Evolutionary conservation across 179 eudicot genomes (phyloP), one percentile per base, ranked within the genome.

Genomic region (Camellia oleifera): DNA sequence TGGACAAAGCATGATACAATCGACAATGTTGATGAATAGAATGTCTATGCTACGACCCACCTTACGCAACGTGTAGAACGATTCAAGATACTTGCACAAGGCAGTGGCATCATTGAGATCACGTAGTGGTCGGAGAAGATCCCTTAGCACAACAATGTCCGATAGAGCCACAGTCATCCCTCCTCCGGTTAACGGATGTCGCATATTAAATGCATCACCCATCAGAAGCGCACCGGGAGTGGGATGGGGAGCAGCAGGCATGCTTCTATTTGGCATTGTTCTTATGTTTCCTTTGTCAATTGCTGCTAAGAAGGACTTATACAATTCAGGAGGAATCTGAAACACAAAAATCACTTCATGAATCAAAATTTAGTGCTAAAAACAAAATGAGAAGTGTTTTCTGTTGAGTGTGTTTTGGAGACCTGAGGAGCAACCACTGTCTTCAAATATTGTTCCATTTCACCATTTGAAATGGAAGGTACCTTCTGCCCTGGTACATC

Each of bases 121-220:
- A 23, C 48, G 23, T 74, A 87, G 74, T 53, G 91, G 91, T 83
- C 88, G 89, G 20, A 92, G 82, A 79, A 92, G 92, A 85, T 90
- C 82, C 50, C 91, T 86, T 17, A 92, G 78, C 40, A 92, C 61
- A 44, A 89, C 93, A 64, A 92, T 84, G 62, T 92, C 95, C 0
- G 93, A 89, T 72, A 91, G 81, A 60, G 93, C 95, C 69, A 91
- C 95, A 0, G 92, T 91, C 95, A 91, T 91, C 69, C 95, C 95
- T 82, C 95, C 95, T 1, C 95, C 95, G 13, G 95, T 91, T 68
- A 91, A 81, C 10, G 95, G 93, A 84, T 91, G 95, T 7, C 95
- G 88, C 95, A 90, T 91, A 89, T 91, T 91, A 82, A 91, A 90
- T 15, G 93, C 92, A 83, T 92, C 95, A 1, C 95, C 95, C 91